Base-by-base conservation (phyloP, 768 basidiomycete genomes). In the Astraeus odoratus region DNA sequence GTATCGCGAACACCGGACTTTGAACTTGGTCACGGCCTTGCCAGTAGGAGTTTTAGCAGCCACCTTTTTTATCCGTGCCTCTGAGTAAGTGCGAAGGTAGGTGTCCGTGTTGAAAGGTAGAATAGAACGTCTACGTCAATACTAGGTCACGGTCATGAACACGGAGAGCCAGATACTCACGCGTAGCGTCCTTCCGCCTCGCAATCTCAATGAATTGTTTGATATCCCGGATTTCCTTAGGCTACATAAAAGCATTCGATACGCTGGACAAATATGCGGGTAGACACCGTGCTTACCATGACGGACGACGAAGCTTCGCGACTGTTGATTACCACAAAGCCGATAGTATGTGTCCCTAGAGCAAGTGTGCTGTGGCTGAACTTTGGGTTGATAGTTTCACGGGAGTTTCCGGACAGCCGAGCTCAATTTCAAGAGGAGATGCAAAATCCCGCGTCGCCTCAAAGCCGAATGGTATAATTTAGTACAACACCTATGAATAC, bases 151-250 rank as follows among this genome's bases (percentile, higher is more conserved):
- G 9, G 26, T 26, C n/a, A n/a, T n/a, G n/a, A 3, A 25, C n/a
- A 16, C 27, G 8, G 3, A 15, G n/a, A 12, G 22, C 15, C 13
- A 20, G n/a, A 34, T 30, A 84, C 94, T 68, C 63, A 96, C 95
- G 82, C 49, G 80, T 81, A 54, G 96, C 96, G 80, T 96, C 95
- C 80, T 92, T 95, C 74, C 95, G 83, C 75, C 84, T 83, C 45
- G 94, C 85, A 67, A 95, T 90, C 74, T 92, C 86, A 69, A 98
- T 88, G 76, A 98, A 97, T 70, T 89, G 77, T 76, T 98, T 99
- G 79, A 98, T 97, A 71, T 98, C 94, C 59, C 78, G 77, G 74
- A 99, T 83, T 81, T 97, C 89, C 74, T 96, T 93, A 50, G 95
- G 93, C 95, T 97, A 60, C 3, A 42, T 27, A 27, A 46, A 39